Percentiles rank a stretch among this genome's conserved stretches.
phyloP scores from a whole-genome alignment of 495 filamentous ascomycete species.

The Penicillium antarcticum region DNA sequence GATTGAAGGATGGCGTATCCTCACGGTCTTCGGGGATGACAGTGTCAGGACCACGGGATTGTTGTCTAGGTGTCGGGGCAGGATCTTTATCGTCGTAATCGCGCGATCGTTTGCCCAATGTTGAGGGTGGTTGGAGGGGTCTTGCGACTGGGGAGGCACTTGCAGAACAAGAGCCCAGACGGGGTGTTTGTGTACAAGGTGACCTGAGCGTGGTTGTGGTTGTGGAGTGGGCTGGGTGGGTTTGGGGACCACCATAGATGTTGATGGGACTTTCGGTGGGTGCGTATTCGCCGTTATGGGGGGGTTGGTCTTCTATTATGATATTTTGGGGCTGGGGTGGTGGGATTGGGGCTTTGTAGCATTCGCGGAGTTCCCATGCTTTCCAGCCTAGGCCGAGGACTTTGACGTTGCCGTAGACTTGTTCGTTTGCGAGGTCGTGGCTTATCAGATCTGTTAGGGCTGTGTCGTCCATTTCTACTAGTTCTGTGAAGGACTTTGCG shows the following conservation, averaged over 20 bases:
- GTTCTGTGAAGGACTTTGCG: slow-evolving; percentile 26
- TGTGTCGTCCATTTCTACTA: slow-evolving; percentile 39
- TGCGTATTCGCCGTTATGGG: neutral
- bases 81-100: slow-evolving; percentile 12
- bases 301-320: slow-evolving; percentile 9
- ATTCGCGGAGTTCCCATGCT: slow-evolving; percentile 33
- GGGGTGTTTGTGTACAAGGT: neutral
- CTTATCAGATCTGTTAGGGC: slow-evolving; percentile 30
- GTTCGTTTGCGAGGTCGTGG: slow-evolving; percentile 30
- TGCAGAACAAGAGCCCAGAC: neutral
- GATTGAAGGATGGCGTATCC: no score
- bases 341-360: slow-evolving; percentile 28
- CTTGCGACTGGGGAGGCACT: neutral
- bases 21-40: neutral
- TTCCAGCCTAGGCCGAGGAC: slow-evolving; percentile 41
- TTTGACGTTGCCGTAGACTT: slow-evolving; percentile 33
- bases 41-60: neutral
- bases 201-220: neutral
- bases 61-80: neutral
- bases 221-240: neutral
- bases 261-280: neutral
- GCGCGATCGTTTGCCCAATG: slow-evolving; percentile 27
- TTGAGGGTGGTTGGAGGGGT: slow-evolving; percentile 11
- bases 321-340: neutral
- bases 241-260: neutral